phyloP scores from a whole-genome alignment of 306 rosid species.

The Arachis stenosperma region DNA sequence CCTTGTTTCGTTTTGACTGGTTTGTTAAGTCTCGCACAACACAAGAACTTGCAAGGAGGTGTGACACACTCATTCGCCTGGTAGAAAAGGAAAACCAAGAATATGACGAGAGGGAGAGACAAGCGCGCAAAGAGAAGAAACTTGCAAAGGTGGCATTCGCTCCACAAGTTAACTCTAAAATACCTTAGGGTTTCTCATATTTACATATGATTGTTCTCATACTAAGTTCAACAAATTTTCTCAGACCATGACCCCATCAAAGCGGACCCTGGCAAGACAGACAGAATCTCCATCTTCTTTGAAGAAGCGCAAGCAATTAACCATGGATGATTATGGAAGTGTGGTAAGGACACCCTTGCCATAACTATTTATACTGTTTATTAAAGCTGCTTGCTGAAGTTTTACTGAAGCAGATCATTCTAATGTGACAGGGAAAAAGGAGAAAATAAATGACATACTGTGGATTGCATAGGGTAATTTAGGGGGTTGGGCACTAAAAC shows the following conservation, averaged over 20 bases:
- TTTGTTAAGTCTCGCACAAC: constrained; percentile 98
- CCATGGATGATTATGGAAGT: constrained; percentile 79
- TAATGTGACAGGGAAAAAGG: constrained; percentile 80
- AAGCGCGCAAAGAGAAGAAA: constrained; percentile 98
- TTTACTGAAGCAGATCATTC: constrained; percentile 30
- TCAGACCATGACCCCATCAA: constrained; percentile 89
- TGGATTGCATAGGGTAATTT: constrained; percentile 6
- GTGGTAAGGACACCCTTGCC: constrained; percentile 50
- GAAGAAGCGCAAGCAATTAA: constrained; percentile 87
- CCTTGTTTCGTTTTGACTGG: constrained; percentile 98
- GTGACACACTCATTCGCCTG: constrained; percentile 90
- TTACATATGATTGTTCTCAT: neutral
- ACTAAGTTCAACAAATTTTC: constrained; percentile 32
- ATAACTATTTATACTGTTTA: neutral
- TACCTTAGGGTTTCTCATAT: constrained; percentile 2
- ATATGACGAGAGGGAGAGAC: constrained; percentile 97
- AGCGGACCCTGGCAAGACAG: constrained; percentile 81
- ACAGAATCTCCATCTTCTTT: constrained; percentile 64
- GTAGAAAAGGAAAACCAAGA: constrained; percentile 99
- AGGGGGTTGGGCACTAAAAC: neutral
- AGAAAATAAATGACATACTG: constrained; percentile 58
- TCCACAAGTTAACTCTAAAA: neutral
- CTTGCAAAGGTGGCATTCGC: constrained; percentile 79
- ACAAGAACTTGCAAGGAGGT: constrained; percentile 98
- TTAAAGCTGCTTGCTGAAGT: constrained; percentile 2